Evolutionary conservation across 2,329 filamentous ascomycete genomes (phyloP).

Genomic region (Xylaria arbuscula): DNA sequence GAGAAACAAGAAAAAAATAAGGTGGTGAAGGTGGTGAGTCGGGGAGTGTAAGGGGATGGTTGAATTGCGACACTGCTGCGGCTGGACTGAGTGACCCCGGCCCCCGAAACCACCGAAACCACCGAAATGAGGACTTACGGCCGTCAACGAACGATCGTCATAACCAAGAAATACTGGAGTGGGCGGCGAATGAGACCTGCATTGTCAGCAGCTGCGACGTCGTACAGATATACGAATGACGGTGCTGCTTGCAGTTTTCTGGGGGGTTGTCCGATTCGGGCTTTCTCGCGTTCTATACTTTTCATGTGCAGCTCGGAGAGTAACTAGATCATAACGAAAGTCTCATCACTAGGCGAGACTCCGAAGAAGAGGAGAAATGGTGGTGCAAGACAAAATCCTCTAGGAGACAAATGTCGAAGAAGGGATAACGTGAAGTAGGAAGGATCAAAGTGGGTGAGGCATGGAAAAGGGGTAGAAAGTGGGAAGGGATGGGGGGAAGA

Average conservation of each 20-base stretch:
- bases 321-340: background rate
- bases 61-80: constrained; percentile 38
- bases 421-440: constrained; percentile 10
- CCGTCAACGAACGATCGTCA: constrained; percentile 46
- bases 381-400: background rate
- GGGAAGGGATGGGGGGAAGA: constrained; percentile 34
- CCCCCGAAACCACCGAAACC: constrained; percentile 49
- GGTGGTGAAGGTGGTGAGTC: background rate
- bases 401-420: background rate
- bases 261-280: background rate
- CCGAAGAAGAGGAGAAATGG: background rate
- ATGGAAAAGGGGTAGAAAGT: constrained; percentile 34
- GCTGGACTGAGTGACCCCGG: constrained; percentile 39
- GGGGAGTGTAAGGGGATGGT: constrained; percentile 22
- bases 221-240: constrained; percentile 21
- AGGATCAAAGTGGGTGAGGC: constrained; percentile 37
- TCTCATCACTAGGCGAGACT: background rate
- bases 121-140: constrained; percentile 49
- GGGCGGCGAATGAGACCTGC: constrained; percentile 32
- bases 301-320: background rate
- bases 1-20: background rate
- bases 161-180: constrained; percentile 38
- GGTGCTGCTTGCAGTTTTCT: constrained; percentile 16
- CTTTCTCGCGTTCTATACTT: background rate
- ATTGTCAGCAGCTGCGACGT: constrained; percentile 40